Base-by-base conservation (phyloP, 495 filamentous ascomycete genomes). In the Parathielavia appendiculata region DNA sequence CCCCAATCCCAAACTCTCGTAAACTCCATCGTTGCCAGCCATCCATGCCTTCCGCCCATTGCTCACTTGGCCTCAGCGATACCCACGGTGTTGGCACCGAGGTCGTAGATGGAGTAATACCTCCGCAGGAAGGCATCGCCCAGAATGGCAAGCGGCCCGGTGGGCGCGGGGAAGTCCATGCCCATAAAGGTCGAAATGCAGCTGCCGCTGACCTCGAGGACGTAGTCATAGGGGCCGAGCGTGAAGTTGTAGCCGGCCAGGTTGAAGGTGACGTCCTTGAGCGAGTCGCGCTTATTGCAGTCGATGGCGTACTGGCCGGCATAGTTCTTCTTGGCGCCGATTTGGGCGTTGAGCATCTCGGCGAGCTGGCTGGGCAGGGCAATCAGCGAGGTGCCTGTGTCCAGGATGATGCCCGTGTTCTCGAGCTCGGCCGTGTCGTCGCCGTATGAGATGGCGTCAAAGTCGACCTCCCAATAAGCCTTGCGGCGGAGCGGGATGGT, bases 381-480 rank as follows among this genome's bases (percentile, higher is more conserved):
- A 75, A 97, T 97, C 66, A 99, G 83, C 39, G 95, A 99, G 71
- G 95, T 99, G 63, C 95, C 95, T 57, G 95, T 99, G 81, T 99
- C 95, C 49, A 99, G 86, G 58, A 99, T 97, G 63, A 90, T 87
- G 77, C 95, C 95, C 46, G 91, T 96, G 79, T 88, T 81, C 46
- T 96, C 91, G 53, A 97, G 85, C 65, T 93, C 87, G 60, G 93
- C 93, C 61, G 81, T 82, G 57, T 83, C 79, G 17, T 89, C 81
- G 59, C 93, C 95, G 60, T 96, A 92, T 48, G 85, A 83, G 75
- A 99, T 92, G 46, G 89, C 79, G 66, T 97, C 88, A 61, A 97
- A 85, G 63, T 97, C 91, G 26, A 97, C 92, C 80, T 99, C 95
- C 95, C 95, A 99, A 82, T 99, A 99, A 40, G 95, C 95, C 86